Evolutionary conservation across 1,284 basidiomycete species (phyloP), one percentile per base, ranked within the genome.

Genomic region (Cryptococcus floricola): DNA sequence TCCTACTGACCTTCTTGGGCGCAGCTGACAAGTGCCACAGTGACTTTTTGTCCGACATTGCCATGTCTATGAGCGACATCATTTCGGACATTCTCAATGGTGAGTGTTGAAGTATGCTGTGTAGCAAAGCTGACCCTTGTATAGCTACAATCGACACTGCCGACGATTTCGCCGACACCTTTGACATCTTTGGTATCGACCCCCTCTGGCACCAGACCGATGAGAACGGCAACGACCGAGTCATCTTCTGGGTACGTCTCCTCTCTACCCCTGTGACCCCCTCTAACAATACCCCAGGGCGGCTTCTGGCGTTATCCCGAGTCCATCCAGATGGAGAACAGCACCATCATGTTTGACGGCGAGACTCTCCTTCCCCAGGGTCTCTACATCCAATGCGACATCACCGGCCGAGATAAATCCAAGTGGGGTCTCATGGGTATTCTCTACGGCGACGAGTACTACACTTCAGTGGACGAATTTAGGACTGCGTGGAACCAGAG

Each of bases 121-220:
- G 12, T n/a, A 42, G 41, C 14, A 42, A 8, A 7, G 16, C 41
- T 42, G 41, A 42, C 41, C 8, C 39, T 6, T 23, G 14, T 27
- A 38, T 12, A 60, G 59, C 54, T 23, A 60, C 55, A 4, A 57
- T 60, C 34, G 56, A 57, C 3, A 54, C 49, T 10, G 42, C 54
- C 34, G 61, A 57, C 7, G 58, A 57, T 25, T 48, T 62, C 39
- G 42, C 53, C 16, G 47, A 57, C 28, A 53, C 41, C 5, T 59
- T 64, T 42, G 50, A 53, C 31, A 28, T 64, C 5, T 69, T 61
- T 60, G 66, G 66, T 38, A 68, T 67, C 39, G 71, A 74, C 48
- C 74, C 73, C 5, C 57, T 74, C 18, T 74, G 70, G 73, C 63
- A 63, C 31, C 66, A 72, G 48, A 47, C 55, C 3, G 63, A 60